A percentile compares a stretch with the other conserved stretches of the same genome.
These are phyloP conservation scores for Chaetomium tenue DNA, from an alignment of 495 filamentous ascomycete species.

Conservation along the genomic window DNA sequence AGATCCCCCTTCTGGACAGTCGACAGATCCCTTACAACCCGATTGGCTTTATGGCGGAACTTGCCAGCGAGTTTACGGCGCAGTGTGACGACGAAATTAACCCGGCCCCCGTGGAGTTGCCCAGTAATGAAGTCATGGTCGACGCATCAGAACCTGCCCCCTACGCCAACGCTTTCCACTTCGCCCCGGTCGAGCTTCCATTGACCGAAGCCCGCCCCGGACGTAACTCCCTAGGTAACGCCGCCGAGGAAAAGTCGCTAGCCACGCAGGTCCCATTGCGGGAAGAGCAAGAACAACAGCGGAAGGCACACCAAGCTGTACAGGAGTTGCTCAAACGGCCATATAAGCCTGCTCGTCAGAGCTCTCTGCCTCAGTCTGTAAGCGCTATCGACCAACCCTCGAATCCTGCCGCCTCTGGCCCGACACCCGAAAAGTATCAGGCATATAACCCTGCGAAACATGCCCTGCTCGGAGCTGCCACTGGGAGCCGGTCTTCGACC, in stretches of 20 bases:
- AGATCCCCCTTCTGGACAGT: slow-evolving; percentile 26
- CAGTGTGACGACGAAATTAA: slow-evolving; percentile 40
- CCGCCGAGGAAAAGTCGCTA: slow-evolving; percentile 20
- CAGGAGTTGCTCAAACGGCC: slow-evolving; percentile 24
- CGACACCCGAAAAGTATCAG: slow-evolving; percentile 28
- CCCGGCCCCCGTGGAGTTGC: slow-evolving; percentile 46
- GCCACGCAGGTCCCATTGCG: background rate
- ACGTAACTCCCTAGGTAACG: background rate
- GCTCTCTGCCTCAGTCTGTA: slow-evolving; percentile 13
- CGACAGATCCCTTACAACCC: slow-evolving; percentile 30
- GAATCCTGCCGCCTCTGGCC: background rate
- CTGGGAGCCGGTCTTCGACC: slow-evolving; percentile 20
- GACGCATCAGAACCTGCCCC: slow-evolving; percentile 23
- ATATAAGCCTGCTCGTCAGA: slow-evolving; percentile 20
- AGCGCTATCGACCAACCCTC: background rate
- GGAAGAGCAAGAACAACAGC: slow-evolving; percentile 9
- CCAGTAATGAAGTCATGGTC: slow-evolving; percentile 26
- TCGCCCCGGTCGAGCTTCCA: slow-evolving; percentile 38
- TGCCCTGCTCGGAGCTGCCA: slow-evolving; percentile 13
- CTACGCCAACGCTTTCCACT: slow-evolving; percentile 31
- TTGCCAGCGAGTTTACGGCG: slow-evolving; percentile 39
- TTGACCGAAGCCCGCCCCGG: slow-evolving; percentile 16
- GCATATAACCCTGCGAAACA: slow-evolving; percentile 36
- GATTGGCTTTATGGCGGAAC: slow-evolving; percentile 46
- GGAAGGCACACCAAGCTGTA: slow-evolving; percentile 18